Percentiles rank a stretch among this genome's conserved stretches.
Evolutionary conservation across 2,329 filamentous ascomycete genomes (phyloP).

Genomic region (Teratosphaeria gauchensis): DNA sequence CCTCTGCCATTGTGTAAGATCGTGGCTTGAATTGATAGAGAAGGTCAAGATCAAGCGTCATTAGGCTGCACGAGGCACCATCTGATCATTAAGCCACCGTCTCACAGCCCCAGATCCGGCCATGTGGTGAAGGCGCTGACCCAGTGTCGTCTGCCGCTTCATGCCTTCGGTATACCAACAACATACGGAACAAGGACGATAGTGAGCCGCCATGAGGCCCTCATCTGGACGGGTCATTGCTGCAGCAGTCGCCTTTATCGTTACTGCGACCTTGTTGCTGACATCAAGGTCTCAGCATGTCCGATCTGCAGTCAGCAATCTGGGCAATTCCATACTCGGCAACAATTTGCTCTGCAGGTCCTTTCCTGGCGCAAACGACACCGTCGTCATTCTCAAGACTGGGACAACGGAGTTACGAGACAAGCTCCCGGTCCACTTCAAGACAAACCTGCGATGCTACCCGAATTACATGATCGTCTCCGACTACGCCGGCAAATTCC

Average conservation of each 20-base stretch:
- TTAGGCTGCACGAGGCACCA: too few relatives aligned
- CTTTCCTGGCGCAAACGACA: conserved; percentile 34
- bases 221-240: neutral
- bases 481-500: conserved; percentile 45
- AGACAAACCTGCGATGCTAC: conserved; percentile 46
- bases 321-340: neutral
- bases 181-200: neutral
- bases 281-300: neutral
- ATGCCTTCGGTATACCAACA: too few relatives aligned
- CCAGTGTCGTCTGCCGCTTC: too few relatives aligned
- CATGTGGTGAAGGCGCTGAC: too few relatives aligned
- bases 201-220: neutral
- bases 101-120: too few relatives aligned
- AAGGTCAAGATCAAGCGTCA: too few relatives aligned
- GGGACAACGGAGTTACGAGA: conserved; percentile 48
- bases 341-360: neutral
- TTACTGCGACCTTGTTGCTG: neutral
- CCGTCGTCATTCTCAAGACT: conserved; percentile 50
- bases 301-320: neutral
- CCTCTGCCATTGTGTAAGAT: too few relatives aligned
- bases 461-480: conserved; percentile 50
- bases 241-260: neutral
- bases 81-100: too few relatives aligned
- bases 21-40: too few relatives aligned
- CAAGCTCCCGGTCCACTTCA: conserved; percentile 46